Percentiles rank a stretch among this genome's conserved stretches.
phyloP scores from a whole-genome alignment of 192 early-diverging fungal genomes.

The Oehlia diaphana region DNA sequence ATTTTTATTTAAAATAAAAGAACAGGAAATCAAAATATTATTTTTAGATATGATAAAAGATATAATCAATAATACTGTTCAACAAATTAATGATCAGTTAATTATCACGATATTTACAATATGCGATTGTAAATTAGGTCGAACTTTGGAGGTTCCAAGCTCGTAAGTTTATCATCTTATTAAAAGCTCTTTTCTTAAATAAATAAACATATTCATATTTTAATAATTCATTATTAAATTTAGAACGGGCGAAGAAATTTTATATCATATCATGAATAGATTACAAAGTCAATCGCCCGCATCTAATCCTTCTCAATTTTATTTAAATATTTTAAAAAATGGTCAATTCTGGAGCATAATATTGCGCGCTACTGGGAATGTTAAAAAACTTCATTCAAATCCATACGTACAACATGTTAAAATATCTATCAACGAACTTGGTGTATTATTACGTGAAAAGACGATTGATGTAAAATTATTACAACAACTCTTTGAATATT shows the following conservation, averaged over 20 bases:
- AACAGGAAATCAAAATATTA: neutral
- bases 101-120: neutral
- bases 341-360: neutral
- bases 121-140: neutral
- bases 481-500: neutral
- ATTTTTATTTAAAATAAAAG: neutral
- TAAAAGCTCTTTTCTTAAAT: no score
- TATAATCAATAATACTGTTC: neutral
- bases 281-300: neutral
- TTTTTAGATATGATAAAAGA: neutral
- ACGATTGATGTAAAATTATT: neutral
- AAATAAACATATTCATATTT: no score
- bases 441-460: neutral
- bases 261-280: neutral
- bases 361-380: neutral
- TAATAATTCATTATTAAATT: neutral
- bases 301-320: neutral
- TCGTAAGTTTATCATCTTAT: neutral
- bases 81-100: neutral
- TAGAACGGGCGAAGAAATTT: conserved; percentile 5
- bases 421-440: neutral
- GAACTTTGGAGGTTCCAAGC: neutral
- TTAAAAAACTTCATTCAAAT: neutral
- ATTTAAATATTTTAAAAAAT: neutral
- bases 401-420: neutral